These are phyloP conservation scores for Venturia aucupariae DNA, from an alignment of 2,329 filamentous ascomycete species.

Conservation along the genomic window DNA sequence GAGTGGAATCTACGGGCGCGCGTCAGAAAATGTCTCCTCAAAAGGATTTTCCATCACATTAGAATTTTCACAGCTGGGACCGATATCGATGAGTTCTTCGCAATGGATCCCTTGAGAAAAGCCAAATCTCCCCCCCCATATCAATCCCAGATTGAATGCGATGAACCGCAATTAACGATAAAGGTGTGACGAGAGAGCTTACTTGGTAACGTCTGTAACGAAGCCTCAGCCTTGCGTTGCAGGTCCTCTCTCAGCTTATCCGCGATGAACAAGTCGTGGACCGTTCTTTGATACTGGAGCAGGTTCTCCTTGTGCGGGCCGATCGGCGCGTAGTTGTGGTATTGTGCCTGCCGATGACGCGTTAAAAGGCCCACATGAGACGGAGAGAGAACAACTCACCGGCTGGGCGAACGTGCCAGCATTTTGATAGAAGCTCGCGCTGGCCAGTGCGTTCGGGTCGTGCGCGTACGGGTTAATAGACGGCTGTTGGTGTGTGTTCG, in stretches of 20 bases:
- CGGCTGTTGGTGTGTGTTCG: constrained; percentile 28
- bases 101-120: neutral
- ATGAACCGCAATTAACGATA: neutral
- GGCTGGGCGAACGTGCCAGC: constrained; percentile 48
- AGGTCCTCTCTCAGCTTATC: constrained; percentile 81
- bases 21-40: neutral
- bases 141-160: neutral
- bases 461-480: constrained; percentile 63
- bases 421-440: constrained; percentile 57
- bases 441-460: constrained; percentile 53
- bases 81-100: neutral
- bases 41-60: neutral
- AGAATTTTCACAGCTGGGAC: neutral
- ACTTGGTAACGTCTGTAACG: constrained; percentile 76
- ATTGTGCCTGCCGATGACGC: constrained; percentile 53
- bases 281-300: constrained; percentile 72
- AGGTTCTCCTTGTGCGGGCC: constrained; percentile 76
- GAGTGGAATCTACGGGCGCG: constrained; percentile 47
- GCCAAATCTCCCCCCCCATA: neutral
- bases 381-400: constrained; percentile 17
- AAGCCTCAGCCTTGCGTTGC: constrained; percentile 79
- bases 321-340: constrained; percentile 85
- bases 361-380: constrained; percentile 1
- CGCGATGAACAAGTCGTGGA: constrained; percentile 86
- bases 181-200: constrained; percentile 22